phyloP scores from a whole-genome alignment of 495 filamentous ascomycete species.

The Apiosordaria backusii region DNA sequence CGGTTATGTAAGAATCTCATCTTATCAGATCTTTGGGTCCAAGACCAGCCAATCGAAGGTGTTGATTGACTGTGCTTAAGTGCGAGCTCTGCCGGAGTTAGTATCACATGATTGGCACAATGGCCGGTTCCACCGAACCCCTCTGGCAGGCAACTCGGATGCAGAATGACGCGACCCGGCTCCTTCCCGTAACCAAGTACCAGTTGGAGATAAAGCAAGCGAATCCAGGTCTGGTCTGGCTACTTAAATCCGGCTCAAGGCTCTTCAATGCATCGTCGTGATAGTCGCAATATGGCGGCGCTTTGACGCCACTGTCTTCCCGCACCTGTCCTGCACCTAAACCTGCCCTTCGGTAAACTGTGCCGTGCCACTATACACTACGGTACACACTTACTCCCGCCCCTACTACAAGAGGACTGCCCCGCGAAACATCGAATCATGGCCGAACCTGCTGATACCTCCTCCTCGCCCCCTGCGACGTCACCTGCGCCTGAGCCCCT shows the following conservation, averaged over 20 bases:
- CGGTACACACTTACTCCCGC: background rate
- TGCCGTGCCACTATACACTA: conserved; percentile 1
- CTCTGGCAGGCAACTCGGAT: conserved; percentile 8
- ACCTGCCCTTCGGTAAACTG: conserved; percentile 1
- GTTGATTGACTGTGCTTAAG: background rate
- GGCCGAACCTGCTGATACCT: conserved; percentile 8
- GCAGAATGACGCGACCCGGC: conserved; percentile 6
- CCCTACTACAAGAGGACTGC: background rate
- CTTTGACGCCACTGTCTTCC: conserved; percentile 11
- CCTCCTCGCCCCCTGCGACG: conserved; percentile 6
- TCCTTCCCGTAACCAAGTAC: background rate
- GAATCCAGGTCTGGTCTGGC: background rate
- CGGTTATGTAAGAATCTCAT: background rate
- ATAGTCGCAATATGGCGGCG: conserved; percentile 15
- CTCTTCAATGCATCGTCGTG: background rate
- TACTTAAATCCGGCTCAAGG: background rate
- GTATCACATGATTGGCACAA: conserved; percentile 14
- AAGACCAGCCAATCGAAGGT: background rate
- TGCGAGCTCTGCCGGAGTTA: conserved; percentile 17
- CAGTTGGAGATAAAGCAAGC: conserved; percentile 5
- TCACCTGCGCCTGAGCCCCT: conserved; percentile 2
- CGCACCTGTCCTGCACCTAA: background rate
- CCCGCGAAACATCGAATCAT: conserved; percentile 8
- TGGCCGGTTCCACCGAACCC: conserved; percentile 3
- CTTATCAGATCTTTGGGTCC: background rate